Evolutionary conservation across 202 grass and related monocot species (phyloP), one percentile per base, ranked within the genome.

Genomic region (Schoenoplectus triqueter): DNA sequence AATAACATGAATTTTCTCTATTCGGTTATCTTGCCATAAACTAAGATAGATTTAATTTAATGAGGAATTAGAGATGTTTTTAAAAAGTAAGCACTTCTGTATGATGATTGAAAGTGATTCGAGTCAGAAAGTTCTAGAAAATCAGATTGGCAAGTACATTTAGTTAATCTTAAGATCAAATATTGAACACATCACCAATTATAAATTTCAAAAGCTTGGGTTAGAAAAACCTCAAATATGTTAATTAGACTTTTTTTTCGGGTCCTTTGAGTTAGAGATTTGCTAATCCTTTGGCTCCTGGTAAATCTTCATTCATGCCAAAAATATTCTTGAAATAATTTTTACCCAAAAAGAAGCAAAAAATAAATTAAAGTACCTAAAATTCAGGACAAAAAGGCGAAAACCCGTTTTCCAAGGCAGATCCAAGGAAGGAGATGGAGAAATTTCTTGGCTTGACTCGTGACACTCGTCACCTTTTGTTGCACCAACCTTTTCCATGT

Each of bases 371-470:
- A 14, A 60, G 20, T 80, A 95, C 92, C 95, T 89, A 78, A 95
- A 85, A 86, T 98, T 90, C 80, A 93, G 84, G 82, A 93, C n/a
- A 71, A 98, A 95, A 14, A 95, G 80, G 64, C 91, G 82, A 85
- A 98, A 66, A 56, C 92, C 95, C 5, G 88, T 92, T 79, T 86
- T 93, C 83, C 92, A 87, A 2, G 88, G 84, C 47, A 84, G 65
- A 65, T 87, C 87, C 13, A 88, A 60, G 75, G 89, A 81, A 86
- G 87, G 69, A 8, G 22, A 45, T 41, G 31, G 2, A 70, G 60
- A 59, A 40, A 41, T 41, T 13, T 7, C 52, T 7, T 57, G 5
- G 49, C 21, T 59, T 4, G 11, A 60, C 13, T 59, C 74, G 31
- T 78, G 6, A 2, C 14, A 60, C 13, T 59, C 74, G 31, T 78